These are phyloP conservation scores for Phylloporus arenicola DNA, from an alignment of 768 basidiomycete species.

Conservation along the genomic window DNA sequence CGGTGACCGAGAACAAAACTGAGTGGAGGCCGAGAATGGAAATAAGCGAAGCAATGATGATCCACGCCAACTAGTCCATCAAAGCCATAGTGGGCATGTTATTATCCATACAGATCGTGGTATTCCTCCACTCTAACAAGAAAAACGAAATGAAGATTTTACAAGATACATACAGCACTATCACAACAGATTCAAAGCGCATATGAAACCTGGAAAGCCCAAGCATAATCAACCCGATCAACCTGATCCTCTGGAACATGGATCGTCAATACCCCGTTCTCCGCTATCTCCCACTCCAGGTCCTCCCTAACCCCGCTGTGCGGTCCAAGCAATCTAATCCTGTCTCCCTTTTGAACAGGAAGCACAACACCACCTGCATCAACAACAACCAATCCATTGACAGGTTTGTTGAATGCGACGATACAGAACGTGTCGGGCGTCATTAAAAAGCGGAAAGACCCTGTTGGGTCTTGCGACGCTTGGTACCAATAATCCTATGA, in stretches of 20 bases:
- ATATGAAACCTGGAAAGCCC: constrained; percentile 39
- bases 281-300: constrained; percentile 24
- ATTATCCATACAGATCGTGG: too few species aligned
- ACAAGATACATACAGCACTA: background rate
- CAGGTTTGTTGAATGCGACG: constrained; percentile 38
- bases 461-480: constrained; percentile 34
- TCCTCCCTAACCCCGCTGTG: background rate
- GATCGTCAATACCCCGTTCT: background rate
- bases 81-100: too few species aligned
- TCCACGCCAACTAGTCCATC: too few species aligned
- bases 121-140: too few species aligned
- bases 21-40: background rate
- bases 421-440: constrained; percentile 50
- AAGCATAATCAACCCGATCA: constrained; percentile 31
- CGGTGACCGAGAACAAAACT: too few species aligned
- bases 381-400: constrained; percentile 31
- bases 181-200: background rate
- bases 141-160: too few species aligned
- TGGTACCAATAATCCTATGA: constrained; percentile 46
- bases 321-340: constrained; percentile 38
- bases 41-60: too few species aligned
- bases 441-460: constrained; percentile 42
- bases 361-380: constrained; percentile 31
- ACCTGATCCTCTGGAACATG: background rate
- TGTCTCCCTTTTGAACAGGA: constrained; percentile 42